Evolutionary conservation across 495 filamentous ascomycete species (phyloP), one percentile per base, ranked within the genome.

Genomic region (Cryomyces antarcticus): DNA sequence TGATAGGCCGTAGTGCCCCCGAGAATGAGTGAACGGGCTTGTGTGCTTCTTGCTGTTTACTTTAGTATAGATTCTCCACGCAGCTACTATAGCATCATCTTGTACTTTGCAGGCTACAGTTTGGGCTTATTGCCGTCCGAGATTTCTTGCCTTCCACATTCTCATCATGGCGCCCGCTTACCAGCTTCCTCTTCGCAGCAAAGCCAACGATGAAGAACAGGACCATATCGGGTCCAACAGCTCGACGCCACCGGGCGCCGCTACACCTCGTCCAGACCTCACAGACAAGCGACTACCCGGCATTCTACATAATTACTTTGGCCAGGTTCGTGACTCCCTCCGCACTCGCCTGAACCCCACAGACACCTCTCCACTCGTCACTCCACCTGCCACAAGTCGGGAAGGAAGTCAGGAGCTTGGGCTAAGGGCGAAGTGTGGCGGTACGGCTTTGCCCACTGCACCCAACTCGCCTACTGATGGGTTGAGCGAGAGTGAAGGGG

Each of bases 281-380:
- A 75, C 76, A 37, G 87, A 95, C 63, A 93, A 89, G 60, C 79
- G 86, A 57, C 66, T 87, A 54, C 87, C 87, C 38, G 81, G 82
- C 54, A 84, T 93, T 60, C 76, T 84, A 69, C 66, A 71, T 57
- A 86, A 77, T 67, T 93, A 83, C 69, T 93, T 89, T 71, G 80
- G 80, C 65, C 87, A 95, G 86, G 87, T 95, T 88, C 72, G 86
- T 93, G 69, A 63, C 47, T 7, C 52, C 35, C 17, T 24, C n/a
- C 13, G 44, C 37, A 35, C 51, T 33, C 41, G 49, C 40, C 51
- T 50, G 37, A 56, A 57, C 49, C 53, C n/a, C n/a, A n/a, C n/a
- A n/a, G n/a, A n/a, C n/a, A n/a, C n/a, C n/a, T n/a, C 52, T 39
- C 28, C 27, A 28, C 12, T 44, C 35, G 40, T 45, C 27, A 28